Evolutionary conservation across 2,329 filamentous ascomycete species (phyloP).

Genomic region (Aureobasidium sp.): DNA sequence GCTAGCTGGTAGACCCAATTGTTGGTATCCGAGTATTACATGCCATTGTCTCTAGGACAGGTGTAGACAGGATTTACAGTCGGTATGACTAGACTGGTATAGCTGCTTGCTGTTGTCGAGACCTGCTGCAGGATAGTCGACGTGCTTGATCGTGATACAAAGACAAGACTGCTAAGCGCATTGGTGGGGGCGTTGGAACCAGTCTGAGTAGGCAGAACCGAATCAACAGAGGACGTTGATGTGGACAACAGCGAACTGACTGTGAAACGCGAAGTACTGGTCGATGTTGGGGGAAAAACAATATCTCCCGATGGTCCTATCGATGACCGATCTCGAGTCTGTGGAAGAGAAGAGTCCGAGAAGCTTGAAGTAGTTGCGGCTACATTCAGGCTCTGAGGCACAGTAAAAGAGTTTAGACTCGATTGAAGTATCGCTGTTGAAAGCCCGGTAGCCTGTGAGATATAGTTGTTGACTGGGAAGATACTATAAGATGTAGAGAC

Average conservation of each 20-base stretch:
- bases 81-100: constrained; percentile 15
- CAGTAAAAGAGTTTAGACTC: neutral
- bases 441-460: neutral
- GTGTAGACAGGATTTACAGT: constrained; percentile 15
- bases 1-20: constrained; percentile 20
- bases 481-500: neutral
- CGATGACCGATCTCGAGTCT: neutral
- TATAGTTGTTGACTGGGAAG: neutral
- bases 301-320: neutral
- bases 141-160: neutral
- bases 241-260: neutral
- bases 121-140: neutral
- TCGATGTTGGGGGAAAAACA: neutral
- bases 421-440: neutral
- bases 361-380: neutral
- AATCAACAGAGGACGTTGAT: neutral
- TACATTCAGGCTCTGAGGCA: neutral
- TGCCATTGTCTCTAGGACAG: constrained; percentile 22
- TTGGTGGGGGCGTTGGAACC: neutral
- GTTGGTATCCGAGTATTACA: constrained; percentile 20
- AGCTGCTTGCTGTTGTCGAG: neutral
- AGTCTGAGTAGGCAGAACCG: neutral
- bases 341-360: neutral
- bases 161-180: neutral
- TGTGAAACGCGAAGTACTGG: no score